Base-by-base conservation (phyloP, 768 basidiomycete genomes). In the Phylloporus sp. region DNA sequence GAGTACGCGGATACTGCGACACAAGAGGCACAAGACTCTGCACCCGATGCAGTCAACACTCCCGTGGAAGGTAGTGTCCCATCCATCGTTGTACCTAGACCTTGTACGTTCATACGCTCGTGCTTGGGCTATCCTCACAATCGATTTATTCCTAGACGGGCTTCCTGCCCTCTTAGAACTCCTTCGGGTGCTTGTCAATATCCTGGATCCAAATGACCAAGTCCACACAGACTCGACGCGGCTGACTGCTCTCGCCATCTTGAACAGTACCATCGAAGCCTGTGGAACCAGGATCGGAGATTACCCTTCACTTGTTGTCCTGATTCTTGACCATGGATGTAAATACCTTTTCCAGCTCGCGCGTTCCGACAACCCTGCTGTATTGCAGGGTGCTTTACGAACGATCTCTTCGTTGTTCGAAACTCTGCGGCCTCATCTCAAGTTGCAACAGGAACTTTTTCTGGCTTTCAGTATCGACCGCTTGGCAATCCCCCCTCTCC, bases 311-410 rank as follows among this genome's bases (percentile, higher is more conserved):
- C 71, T 98, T 27, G 71, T 81, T 40, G 72, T 76, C 22, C 81
- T 97, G 45, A 73, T 97, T 27, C 69, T 88, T 13, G 95, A 99
- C 61, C 76, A 86, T 38, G 93, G 90, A 1, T 98, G 95, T 76
- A 94, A 95, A 70, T 93, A 87, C 61, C 80, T 99, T 26, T 97
- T 99, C 75, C 94, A 96, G 69, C 81, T 99, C 28, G 93, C 92
- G 18, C 81, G 94, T 28, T 93, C 92, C 2, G 93, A 96, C 53
- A 88, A 90, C 48, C 76, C 79, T 9, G 74, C 77, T 38, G 79
- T 99, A 40, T 76, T 97, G 9, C 83, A 90, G 36, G 72, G 80
- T 44, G 77, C 92, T 15, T 73, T 99, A 22, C 85, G 95, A 21
- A 84, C 88, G 2, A 88, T 90, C 52, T 82, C 89, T 11, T 91